Evolutionary conservation across 805 yeast species (phyloP).

Genomic region (Candida peoriensis): DNA sequence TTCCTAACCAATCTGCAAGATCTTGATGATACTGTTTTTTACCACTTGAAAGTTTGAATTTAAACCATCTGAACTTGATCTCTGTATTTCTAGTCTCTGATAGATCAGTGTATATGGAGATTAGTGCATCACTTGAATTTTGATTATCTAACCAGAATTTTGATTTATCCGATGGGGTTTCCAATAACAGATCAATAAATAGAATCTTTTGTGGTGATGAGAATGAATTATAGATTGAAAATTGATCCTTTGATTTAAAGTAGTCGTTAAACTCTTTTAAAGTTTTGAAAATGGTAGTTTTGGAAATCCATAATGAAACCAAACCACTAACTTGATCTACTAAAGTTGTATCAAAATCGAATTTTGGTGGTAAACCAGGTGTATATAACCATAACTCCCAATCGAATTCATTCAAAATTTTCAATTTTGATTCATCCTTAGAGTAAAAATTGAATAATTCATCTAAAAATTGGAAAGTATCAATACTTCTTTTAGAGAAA

Average conservation of each 20-base stretch:
- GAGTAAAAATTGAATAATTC: conserved; percentile 63
- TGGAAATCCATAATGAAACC: conserved; percentile 56
- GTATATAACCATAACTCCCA: conserved; percentile 81
- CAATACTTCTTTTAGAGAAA: conserved; percentile 67
- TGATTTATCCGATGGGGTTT: conserved; percentile 38
- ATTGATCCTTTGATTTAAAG: conserved; percentile 19
- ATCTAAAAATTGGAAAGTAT: conserved; percentile 76
- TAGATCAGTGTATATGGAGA: conserved; percentile 32
- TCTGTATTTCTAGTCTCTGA: conserved; percentile 67
- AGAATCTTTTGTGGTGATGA: conserved; percentile 75
- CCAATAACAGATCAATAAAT: conserved; percentile 64
- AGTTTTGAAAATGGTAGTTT: conserved; percentile 11
- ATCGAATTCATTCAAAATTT: conserved; percentile 61
- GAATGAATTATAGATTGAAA: conserved; percentile 40
- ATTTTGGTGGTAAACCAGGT: conserved; percentile 89
- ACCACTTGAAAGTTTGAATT: conserved; percentile 55
- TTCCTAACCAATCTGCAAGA: conserved; percentile 80
- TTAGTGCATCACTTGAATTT: conserved; percentile 32
- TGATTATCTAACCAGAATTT: conserved; percentile 30
- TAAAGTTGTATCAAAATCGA: conserved; percentile 70
- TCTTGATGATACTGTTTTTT: conserved; percentile 40
- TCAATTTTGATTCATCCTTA: conserved; percentile 34
- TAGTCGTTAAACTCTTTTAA: conserved; percentile 12
- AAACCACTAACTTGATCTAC: conserved; percentile 67
- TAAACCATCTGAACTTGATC: conserved; percentile 72